These are phyloP conservation scores for Ganoderma lucidum DNA, from an alignment of 1,284 basidiomycete species.

Conservation along the genomic window DNA sequence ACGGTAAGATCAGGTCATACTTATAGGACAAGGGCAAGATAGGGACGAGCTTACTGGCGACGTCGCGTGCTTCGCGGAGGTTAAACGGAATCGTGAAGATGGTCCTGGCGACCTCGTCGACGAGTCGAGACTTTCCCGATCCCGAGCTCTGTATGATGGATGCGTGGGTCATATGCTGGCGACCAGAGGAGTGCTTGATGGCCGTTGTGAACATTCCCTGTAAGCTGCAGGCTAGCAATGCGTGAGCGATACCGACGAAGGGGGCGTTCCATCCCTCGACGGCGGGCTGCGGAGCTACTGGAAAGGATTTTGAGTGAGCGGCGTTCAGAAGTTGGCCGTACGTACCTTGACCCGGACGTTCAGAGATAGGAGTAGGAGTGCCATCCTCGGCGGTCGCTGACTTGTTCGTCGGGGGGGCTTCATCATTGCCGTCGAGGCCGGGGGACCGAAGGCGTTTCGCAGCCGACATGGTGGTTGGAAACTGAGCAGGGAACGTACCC, in stretches of 20 bases:
- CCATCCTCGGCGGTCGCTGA: not conserved
- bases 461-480: not conserved
- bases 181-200: not conserved
- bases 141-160: constrained; percentile 20
- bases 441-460: not conserved
- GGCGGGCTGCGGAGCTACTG: not conserved
- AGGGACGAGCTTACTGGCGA: not conserved
- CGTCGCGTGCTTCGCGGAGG: constrained; percentile 26
- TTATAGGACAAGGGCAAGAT: not conserved
- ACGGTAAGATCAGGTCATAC: not conserved
- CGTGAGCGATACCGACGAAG: not conserved
- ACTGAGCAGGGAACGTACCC: too few relatives aligned
- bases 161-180: constrained; percentile 24
- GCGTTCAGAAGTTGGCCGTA: too few relatives aligned
- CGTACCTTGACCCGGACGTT: not conserved
- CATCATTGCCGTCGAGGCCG: too few relatives aligned
- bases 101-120: constrained; percentile 54
- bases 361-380: not conserved
- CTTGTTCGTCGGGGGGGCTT: not conserved
- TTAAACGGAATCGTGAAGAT: constrained; percentile 52
- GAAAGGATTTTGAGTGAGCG: too few relatives aligned
- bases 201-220: not conserved
- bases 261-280: not conserved
- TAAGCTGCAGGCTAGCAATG: not conserved
- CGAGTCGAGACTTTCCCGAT: constrained; percentile 55